Evolutionary conservation across 345 rosid genomes (phyloP).

Genomic region (Citrus hindsii): DNA sequence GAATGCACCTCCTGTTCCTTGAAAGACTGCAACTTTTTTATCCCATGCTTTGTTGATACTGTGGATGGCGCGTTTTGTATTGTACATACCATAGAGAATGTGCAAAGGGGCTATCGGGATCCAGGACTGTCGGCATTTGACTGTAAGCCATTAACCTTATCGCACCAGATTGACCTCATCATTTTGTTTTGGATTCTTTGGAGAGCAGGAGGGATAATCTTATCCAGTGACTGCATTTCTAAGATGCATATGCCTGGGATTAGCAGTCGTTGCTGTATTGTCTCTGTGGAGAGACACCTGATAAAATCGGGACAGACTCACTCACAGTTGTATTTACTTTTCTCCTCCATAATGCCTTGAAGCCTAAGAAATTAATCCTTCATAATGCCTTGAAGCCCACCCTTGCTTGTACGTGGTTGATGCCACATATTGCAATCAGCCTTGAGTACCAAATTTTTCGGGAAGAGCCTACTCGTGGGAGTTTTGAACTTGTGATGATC

Average conservation of each 20-base stretch:
- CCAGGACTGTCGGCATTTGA: neutral
- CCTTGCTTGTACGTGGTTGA: neutral
- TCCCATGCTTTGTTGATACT: neutral
- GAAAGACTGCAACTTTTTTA: constrained; percentile 7
- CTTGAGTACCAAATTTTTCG: neutral
- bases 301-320: neutral
- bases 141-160: neutral
- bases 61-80: constrained; percentile 1
- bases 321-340: constrained; percentile 2
- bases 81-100: constrained; percentile 9
- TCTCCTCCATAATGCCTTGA: neutral
- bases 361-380: neutral
- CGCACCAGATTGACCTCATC: neutral
- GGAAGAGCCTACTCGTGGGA: neutral
- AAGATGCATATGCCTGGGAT: neutral
- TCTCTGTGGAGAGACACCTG: neutral
- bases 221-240: neutral
- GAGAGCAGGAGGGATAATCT: neutral
- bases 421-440: neutral
- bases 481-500: neutral
- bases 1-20: constrained; percentile 56
- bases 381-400: neutral
- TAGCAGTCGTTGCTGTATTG: neutral
- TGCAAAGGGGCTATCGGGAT: constrained; percentile 2
- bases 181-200: neutral